phyloP scores from a whole-genome alignment of 352 stramenopile species.

The Globisporangium camurandrum region DNA sequence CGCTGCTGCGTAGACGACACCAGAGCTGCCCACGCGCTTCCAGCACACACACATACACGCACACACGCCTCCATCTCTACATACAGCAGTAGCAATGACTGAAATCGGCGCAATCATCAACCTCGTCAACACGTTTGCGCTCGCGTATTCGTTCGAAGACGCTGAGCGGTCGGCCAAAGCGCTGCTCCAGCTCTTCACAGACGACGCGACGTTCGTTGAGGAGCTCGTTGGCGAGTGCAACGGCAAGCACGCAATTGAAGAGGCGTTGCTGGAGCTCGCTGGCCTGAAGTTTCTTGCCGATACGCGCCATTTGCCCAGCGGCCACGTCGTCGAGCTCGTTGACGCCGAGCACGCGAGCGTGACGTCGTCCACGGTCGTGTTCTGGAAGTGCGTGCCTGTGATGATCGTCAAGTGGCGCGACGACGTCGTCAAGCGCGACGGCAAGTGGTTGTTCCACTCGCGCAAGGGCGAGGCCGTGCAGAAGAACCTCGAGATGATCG shows the following conservation, averaged over 20 bases:
- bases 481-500: constrained; percentile 87
- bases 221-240: constrained; percentile 66
- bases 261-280: constrained; percentile 56
- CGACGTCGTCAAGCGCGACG: constrained; percentile 62
- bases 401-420: constrained; percentile 82
- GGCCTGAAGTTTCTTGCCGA: constrained; percentile 77
- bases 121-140: constrained; percentile 79
- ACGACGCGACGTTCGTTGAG: constrained; percentile 66
- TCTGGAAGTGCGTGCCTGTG: constrained; percentile 82
- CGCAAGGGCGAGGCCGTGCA: constrained; percentile 68
- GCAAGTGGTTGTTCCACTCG: constrained; percentile 69
- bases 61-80: background rate
- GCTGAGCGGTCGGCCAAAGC: constrained; percentile 58
- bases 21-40: background rate
- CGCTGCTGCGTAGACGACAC: no score
- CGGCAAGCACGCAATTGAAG: constrained; percentile 64
- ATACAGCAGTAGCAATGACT: constrained; percentile 27
- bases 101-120: constrained; percentile 75
- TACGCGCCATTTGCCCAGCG: constrained; percentile 72
- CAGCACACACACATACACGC: background rate
- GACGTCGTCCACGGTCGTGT: constrained; percentile 59
- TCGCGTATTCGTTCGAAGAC: constrained; percentile 73
- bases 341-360: constrained; percentile 48
- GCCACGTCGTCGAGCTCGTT: constrained; percentile 65
- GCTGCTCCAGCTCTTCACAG: constrained; percentile 61